phyloP scores from a whole-genome alignment of 441 rosid genomes.

The Populus hybrid region DNA sequence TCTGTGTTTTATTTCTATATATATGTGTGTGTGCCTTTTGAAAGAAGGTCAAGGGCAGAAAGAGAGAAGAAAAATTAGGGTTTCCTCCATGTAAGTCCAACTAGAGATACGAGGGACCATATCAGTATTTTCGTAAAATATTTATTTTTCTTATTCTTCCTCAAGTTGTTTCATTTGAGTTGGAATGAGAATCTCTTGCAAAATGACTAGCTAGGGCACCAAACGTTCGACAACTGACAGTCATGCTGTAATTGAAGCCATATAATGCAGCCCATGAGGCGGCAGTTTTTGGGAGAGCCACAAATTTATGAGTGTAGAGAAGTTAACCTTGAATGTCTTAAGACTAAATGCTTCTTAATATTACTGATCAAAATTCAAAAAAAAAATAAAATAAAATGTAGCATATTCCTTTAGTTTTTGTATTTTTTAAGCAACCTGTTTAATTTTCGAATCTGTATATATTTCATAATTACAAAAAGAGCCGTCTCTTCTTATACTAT shows the following conservation, averaged over 20 bases:
- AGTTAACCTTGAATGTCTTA: not conserved
- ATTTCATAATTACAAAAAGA: not conserved
- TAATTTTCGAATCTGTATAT: not conserved
- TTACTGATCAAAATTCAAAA: not conserved
- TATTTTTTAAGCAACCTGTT: not conserved
- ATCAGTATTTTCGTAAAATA: not conserved
- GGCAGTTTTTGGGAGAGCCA: not conserved
- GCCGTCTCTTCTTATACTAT: not conserved
- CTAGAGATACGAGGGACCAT: not conserved
- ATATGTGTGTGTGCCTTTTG: no score
- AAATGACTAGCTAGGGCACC: not conserved
- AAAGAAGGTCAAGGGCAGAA: not conserved
- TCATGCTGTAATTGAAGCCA: not conserved
- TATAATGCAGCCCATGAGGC: not conserved
- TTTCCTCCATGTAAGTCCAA: not conserved
- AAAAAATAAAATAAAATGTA: not conserved
- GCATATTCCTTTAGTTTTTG: not conserved
- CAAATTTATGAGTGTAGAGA: not conserved
- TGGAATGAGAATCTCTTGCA: not conserved
- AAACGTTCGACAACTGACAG: not conserved
- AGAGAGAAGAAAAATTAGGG: not conserved
- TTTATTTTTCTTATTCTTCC: not conserved
- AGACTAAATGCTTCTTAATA: not conserved
- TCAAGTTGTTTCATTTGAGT: not conserved
- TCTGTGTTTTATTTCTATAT: not conserved